These are phyloP conservation scores for Metarhizium guizhouense DNA, from an alignment of 2,329 filamentous ascomycete genomes.

Conservation along the genomic window DNA sequence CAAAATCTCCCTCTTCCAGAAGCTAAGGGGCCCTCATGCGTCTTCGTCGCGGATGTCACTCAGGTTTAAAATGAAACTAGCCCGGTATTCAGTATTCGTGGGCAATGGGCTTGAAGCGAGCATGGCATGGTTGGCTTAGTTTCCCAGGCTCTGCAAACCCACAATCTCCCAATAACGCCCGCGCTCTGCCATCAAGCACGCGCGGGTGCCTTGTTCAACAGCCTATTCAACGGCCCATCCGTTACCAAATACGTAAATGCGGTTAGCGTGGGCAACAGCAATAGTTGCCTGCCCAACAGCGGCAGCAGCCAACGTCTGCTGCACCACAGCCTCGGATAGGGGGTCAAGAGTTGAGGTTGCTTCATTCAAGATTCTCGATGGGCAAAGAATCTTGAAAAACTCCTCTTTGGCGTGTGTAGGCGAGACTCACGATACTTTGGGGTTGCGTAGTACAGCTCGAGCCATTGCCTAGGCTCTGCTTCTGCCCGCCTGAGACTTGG, in stretches of 20 bases:
- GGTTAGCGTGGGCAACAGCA: not conserved
- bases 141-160: not conserved
- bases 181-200: not conserved
- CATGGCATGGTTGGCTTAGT: not conserved
- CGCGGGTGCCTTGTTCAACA: not conserved
- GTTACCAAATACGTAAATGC: slow-evolving; percentile 2
- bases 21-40: not conserved
- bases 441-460: too few relatives aligned
- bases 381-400: too few relatives aligned
- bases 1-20: not conserved
- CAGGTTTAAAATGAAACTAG: not conserved
- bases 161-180: not conserved
- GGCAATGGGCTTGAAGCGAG: too few relatives aligned
- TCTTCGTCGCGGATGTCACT: not conserved
- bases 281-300: not conserved
- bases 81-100: too few relatives aligned
- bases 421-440: slow-evolving; percentile 42
- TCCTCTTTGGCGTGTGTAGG: slow-evolving; percentile 58
- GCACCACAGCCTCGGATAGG: slow-evolving; percentile 35
- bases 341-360: slow-evolving; percentile 52
- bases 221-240: not conserved
- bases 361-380: slow-evolving; percentile 49
- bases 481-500: too few relatives aligned
- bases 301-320: not conserved
- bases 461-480: too few relatives aligned